These are phyloP conservation scores for Mycena venus DNA, from an alignment of 768 basidiomycete species.

Conservation along the genomic window DNA sequence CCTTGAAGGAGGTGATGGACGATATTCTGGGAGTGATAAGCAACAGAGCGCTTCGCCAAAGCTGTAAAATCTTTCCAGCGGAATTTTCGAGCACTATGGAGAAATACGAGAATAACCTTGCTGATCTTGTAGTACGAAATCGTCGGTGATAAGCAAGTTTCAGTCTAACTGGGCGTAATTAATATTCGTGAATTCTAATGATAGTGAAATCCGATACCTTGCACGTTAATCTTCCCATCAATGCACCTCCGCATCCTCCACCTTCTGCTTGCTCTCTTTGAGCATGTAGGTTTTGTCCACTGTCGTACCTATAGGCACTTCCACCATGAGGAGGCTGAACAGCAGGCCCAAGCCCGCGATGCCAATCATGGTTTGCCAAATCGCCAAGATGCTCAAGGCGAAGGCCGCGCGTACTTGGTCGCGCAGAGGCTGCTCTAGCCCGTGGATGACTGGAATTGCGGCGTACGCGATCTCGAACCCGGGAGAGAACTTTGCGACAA, in stretches of 20 bases:
- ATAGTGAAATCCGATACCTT: no score
- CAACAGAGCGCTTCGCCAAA: no score
- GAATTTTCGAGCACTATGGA: no score
- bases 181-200: no score
- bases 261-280: constrained; percentile 25
- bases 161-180: no score
- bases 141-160: no score
- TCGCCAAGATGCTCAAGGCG: constrained; percentile 47
- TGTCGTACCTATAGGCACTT: constrained; percentile 43
- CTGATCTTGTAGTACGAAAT: no score
- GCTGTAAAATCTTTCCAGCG: no score
- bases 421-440: constrained; percentile 35
- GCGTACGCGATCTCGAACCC: constrained; percentile 19
- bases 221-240: no score
- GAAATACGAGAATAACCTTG: no score
- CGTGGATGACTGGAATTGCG: constrained; percentile 30
- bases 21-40: no score
- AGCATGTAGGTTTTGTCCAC: constrained; percentile 47
- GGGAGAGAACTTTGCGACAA: constrained; percentile 13
- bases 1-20: no score
- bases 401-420: constrained; percentile 56
- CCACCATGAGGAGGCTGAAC: constrained; percentile 46
- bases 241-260: not conserved
- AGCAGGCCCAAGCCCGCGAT: constrained; percentile 53
- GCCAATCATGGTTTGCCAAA: constrained; percentile 59